Base-by-base conservation (phyloP, 2,329 filamentous ascomycete species). In the Bipolaris cookei region DNA sequence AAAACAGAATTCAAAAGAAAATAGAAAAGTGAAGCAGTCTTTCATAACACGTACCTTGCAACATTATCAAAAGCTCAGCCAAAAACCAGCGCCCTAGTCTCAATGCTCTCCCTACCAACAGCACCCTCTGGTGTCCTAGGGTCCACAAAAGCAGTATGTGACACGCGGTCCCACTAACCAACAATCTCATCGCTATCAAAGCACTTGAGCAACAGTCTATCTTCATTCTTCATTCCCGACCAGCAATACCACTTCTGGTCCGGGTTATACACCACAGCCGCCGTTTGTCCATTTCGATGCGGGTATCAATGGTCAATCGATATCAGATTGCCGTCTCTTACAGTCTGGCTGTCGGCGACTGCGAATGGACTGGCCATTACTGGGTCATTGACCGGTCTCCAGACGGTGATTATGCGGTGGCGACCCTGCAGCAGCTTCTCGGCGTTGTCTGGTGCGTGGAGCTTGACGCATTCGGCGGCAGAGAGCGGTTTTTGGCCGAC, bases 331-430 rank as follows among this genome's bases (percentile, higher is more conserved):
- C 80, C 78, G 48, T 90, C 81, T 0, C 79, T 70, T 1, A 88
- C 84, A 0, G 80, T 83, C 1, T 78, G 75, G 16, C 81, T 83
- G 5, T 86, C 83, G 0, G 86, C 85, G 49, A 87, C 82, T 0
- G 81, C 84, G 2, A 88, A 77, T 1, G 87, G 86, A 21, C 78
- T 81, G 0, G 80, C 79, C 53, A 85, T 82, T 0, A 88, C 83
- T 1, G 83, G 81, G 0, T 82, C 84, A 45, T 85, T 87, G 16
- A 88, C 74, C 0, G 75, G 87, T 0, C 90, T 83, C 92, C 92
- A 97, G 45, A 97, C 88, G 65, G 96, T 97, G 74, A 97, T 86
- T 69, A 97, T 91, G 58, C 92, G 85, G 76, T 91, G 92, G 2
- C 92, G 86, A 2, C 84, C 86, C 56, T 82, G 73, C 1, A 94